Evolutionary conservation across 2,329 filamentous ascomycete species (phyloP), one percentile per base, ranked within the genome.

Genomic region (Epichloe baconii): DNA sequence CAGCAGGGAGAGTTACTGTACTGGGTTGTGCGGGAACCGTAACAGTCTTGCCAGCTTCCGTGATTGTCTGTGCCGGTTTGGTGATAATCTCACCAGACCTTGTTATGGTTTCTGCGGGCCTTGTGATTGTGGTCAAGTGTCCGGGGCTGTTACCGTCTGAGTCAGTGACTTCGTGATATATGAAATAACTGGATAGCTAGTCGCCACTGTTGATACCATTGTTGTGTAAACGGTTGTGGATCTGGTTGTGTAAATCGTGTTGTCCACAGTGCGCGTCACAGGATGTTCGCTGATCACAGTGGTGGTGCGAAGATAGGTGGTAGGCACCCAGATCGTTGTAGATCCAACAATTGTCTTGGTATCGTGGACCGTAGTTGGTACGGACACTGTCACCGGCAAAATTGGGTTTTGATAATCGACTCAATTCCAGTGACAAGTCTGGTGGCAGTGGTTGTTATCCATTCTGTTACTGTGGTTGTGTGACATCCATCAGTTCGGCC

Each of bases 1-100:
- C 40, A 50, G 60, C 53, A 56, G 60, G 61, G 26, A 58, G 55
- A 19, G 61, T 63, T 46, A 61, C 51, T n/a, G 62, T 65, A 11
- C 52, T 57, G 31, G 53, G 51, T 36, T 58, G 31, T 3, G 55
- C 61, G 23, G 62, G 58, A 19, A 56, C 50, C 17, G 62, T 63
- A 26, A 61, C 51, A 14, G 61, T 60, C n/a, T 52, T 47, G 26
- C 41, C 51, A 15, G 44, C 43, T 10, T 34, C 34, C 44, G 36
- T 52, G 52, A 50, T 43, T 17, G 14, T 37, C 44, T 15, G 47
- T 31, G 47, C 55, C 5, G 57, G 55, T 3, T 42, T 34, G 34
- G 59, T 56, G 5, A 57, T 23, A 17, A 53, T 54, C 5, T 35
- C 37, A n/a, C 31, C 38, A 26, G 44, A 34, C 19, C 44, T 21